phyloP scores from a whole-genome alignment of 2,329 filamentous ascomycete species.

The Pseudogymnoascus sp. region DNA sequence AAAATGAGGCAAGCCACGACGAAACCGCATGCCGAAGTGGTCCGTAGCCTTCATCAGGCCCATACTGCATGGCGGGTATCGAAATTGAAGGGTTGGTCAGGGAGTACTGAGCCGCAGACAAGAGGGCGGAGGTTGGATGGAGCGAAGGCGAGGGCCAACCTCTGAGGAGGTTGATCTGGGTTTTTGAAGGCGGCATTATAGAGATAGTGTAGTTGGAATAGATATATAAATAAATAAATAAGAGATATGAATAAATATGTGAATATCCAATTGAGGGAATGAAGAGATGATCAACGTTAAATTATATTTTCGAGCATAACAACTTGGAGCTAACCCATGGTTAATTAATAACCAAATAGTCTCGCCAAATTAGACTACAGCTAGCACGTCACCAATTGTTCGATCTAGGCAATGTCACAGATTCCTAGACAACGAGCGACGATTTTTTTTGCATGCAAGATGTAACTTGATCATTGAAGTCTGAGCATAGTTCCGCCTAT shows the following conservation, averaged over 20 bases:
- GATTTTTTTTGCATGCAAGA: neutral
- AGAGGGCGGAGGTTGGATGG: constrained; percentile 47
- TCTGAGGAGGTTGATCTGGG: constrained; percentile 26
- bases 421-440: neutral
- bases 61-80: constrained; percentile 50
- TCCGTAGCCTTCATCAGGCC: constrained; percentile 51
- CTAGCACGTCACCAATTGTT: neutral
- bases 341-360: neutral
- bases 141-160: constrained; percentile 33
- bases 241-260: neutral
- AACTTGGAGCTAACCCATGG: neutral
- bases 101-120: constrained; percentile 42
- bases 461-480: neutral
- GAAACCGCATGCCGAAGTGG: constrained; percentile 48
- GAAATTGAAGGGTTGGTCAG: constrained; percentile 42
- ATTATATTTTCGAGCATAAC: neutral
- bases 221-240: neutral
- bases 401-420: neutral
- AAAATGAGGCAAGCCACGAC: constrained; percentile 53
- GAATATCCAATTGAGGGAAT: neutral
- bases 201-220: neutral
- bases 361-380: neutral
- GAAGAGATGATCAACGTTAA: neutral
- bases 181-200: neutral
- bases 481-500: neutral